Evolutionary conservation across 2,329 filamentous ascomycete species (phyloP), one percentile per base, ranked within the genome.

Genomic region (Stenocarpella maydis): DNA sequence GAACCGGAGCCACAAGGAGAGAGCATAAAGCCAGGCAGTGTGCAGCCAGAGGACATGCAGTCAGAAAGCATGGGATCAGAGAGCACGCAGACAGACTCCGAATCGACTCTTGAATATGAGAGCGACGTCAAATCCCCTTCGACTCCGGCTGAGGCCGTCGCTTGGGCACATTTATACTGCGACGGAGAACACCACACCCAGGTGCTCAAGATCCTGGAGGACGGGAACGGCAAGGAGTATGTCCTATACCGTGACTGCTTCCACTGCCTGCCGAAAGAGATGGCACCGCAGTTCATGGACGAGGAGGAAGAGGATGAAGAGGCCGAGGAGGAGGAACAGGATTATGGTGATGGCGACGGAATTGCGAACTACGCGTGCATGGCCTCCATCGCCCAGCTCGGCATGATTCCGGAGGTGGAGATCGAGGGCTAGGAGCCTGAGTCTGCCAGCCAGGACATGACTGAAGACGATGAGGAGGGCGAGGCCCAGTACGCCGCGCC

Each of bases 241-340:
- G 41, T 67, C 15, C 34, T 67, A 1, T 67, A 67, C 28, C 52
- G 4, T 28, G 52, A 67, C 41, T 67, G 64, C 21, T 49, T 67
- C 31, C 64, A 67, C 41, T 55, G 52, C 21, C n/a, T 67, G 17
- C 64, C 64, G 6, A 49, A 39, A 7, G 52, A 21, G 3, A 21
- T 58, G n/a, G 64, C 64, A 8, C 41, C 41, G 1, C 41, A 58
- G 21, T 58, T 49, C 15, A 12, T 28, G 2, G 9, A 19, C 21
- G 58, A 9, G 4, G n/a, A 10, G 5, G 34, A 21, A 2, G 31
- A 41, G 6, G 37, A 53, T 4, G 47, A 53, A 5, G 37, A 53
- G 8, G 47, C 39, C 4, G 58, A 17, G 4, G n/a, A 15, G 1
- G 28, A 26, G 10, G 26, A 47, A 6, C 31, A 58, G 2, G 52